Conservation (phyloP, 768 basidiomycete species). For the Rickenella mellea region DNA sequence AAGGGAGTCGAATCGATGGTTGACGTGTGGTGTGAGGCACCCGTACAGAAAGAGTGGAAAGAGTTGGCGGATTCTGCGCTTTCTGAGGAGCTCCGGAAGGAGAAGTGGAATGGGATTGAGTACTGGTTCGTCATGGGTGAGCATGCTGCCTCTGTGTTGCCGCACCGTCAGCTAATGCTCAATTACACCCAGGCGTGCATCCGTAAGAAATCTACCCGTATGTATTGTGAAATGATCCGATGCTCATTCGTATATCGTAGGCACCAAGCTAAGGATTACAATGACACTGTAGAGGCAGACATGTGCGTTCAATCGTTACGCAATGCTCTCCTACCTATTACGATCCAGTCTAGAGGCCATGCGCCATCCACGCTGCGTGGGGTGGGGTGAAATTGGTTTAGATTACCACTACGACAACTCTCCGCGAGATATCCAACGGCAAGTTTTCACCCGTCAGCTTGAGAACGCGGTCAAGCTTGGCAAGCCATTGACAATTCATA, state of each 20-base stretch:
- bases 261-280: conserved; percentile 65
- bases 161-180: background rate
- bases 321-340: background rate
- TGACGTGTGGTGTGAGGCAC: conserved; percentile 87
- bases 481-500: conserved; percentile 82
- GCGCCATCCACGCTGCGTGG: conserved; percentile 73
- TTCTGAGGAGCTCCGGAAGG: conserved; percentile 32
- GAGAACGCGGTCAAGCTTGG: conserved; percentile 52
- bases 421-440: conserved; percentile 57
- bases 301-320: conserved; percentile 38
- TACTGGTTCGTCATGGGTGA: conserved; percentile 83
- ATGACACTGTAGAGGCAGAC: conserved; percentile 54
- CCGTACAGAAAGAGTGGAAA: conserved; percentile 51
- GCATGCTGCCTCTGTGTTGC: conserved; percentile 8
- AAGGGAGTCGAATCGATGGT: conserved; percentile 58
- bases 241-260: conserved; percentile 21
- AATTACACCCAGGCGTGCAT: conserved; percentile 47
- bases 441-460: conserved; percentile 61
- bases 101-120: conserved; percentile 56
- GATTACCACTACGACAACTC: conserved; percentile 82
- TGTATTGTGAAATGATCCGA: background rate
- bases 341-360: conserved; percentile 56
- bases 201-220: conserved; percentile 36
- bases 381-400: conserved; percentile 83
- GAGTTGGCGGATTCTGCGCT: conserved; percentile 68